These are phyloP conservation scores for Alternaria triticimaculans DNA, from an alignment of 2,329 filamentous ascomycete species.

Conservation along the genomic window DNA sequence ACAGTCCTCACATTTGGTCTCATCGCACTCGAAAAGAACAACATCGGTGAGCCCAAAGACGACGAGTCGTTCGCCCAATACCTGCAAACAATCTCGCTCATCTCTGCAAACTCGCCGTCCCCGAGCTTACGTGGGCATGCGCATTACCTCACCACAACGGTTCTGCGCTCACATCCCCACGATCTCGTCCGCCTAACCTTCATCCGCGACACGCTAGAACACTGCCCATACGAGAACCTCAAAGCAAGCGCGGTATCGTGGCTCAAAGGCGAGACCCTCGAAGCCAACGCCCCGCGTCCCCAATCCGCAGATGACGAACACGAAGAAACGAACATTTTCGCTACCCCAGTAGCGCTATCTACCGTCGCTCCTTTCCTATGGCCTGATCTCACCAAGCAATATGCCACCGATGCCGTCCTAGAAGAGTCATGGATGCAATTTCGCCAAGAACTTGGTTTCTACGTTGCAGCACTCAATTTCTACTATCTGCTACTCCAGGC, in stretches of 20 bases:
- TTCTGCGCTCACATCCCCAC: conserved; percentile 62
- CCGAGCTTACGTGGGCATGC: conserved; percentile 57
- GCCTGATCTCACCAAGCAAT: conserved; percentile 54
- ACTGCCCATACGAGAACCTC: conserved; percentile 61
- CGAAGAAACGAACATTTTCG: conserved; percentile 49
- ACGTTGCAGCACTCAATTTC: conserved; percentile 64
- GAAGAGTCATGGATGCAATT: conserved; percentile 53
- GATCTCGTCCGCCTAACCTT: conserved; percentile 60
- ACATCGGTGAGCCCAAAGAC: conserved; percentile 54
- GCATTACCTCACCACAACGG: conserved; percentile 57
- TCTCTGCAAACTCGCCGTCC: conserved; percentile 57
- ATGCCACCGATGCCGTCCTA: conserved; percentile 32
- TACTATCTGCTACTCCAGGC: conserved; percentile 64
- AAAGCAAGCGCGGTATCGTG: conserved; percentile 65
- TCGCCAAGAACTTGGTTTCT: conserved; percentile 60
- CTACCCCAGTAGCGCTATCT: conserved; percentile 55
- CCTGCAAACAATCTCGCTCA: conserved; percentile 56
- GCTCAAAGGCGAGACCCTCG: conserved; percentile 66
- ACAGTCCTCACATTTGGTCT: conserved; percentile 61
- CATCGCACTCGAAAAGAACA: conserved; percentile 55
- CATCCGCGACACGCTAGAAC: conserved; percentile 62
- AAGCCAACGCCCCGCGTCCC: conserved; percentile 47
- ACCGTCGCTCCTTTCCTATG: conserved; percentile 61
- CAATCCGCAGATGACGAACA: conserved; percentile 17
- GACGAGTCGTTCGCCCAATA: conserved; percentile 62